Conservation (phyloP, 1,284 basidiomycete species). For the Malassezia japonica region DNA sequence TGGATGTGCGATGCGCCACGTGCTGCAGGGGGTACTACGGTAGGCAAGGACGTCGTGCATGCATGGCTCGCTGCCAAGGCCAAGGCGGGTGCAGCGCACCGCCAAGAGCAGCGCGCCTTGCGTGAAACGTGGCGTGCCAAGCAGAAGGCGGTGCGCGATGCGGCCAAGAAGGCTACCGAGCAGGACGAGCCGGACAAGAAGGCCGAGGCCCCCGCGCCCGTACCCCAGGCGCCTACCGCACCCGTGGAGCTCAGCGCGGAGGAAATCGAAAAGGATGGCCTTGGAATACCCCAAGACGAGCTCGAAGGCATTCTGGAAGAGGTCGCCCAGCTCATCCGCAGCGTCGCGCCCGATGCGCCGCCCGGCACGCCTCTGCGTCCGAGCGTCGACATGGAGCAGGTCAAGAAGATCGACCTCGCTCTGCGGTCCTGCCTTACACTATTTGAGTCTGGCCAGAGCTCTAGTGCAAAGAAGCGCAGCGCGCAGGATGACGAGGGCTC, state of each 20-base stretch:
- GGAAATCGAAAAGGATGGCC: constrained; percentile 9
- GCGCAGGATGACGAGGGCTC: not conserved
- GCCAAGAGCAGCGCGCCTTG: not conserved
- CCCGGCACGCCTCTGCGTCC: constrained; percentile 9
- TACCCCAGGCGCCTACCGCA: not conserved
- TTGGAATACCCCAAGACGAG: constrained; percentile 53
- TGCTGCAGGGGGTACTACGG: not conserved
- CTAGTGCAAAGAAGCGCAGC: constrained; percentile 3
- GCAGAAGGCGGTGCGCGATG: constrained; percentile 18
- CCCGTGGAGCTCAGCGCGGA: not conserved
- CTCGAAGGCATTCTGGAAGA: constrained; percentile 59
- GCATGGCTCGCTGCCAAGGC: constrained; percentile 54
- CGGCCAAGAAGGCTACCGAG: too few relatives aligned
- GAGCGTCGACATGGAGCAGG: constrained; percentile 21
- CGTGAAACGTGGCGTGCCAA: constrained; percentile 16
- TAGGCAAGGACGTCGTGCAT: constrained; percentile 54
- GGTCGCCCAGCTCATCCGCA: constrained; percentile 16
- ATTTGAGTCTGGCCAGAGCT: not conserved
- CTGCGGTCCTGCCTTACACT: constrained; percentile 1
- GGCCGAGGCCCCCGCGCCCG: not conserved
- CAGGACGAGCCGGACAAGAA: not conserved
- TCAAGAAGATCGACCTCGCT: constrained; percentile 26
- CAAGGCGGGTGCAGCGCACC: not conserved
- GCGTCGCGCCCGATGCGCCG: not conserved
- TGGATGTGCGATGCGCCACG: constrained; percentile 6